phyloP scores from a whole-genome alignment of 805 yeast species.

The Candida anglica region DNA sequence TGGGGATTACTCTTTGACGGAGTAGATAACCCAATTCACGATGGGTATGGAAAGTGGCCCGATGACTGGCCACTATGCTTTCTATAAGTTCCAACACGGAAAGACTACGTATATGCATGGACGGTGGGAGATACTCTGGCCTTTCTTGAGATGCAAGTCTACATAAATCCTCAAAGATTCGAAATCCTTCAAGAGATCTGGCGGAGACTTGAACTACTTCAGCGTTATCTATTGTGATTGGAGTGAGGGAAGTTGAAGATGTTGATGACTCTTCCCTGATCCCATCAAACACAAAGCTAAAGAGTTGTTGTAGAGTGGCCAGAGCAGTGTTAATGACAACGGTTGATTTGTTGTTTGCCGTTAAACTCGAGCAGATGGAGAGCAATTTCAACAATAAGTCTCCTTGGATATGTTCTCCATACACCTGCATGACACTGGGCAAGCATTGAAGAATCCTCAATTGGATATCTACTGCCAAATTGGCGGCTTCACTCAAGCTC shows the following conservation, averaged over 20 bases:
- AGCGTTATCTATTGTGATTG: slow-evolving; percentile 45
- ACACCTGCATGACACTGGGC: slow-evolving; percentile 69
- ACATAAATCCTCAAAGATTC: slow-evolving; percentile 72
- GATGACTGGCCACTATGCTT: slow-evolving; percentile 66
- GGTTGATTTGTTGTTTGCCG: slow-evolving; percentile 61
- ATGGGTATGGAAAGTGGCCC: slow-evolving; percentile 49
- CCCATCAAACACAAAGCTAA: slow-evolving; percentile 74
- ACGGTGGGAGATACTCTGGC: slow-evolving; percentile 50
- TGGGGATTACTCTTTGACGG: slow-evolving; percentile 69
- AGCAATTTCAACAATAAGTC: slow-evolving; percentile 55
- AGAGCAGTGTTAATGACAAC: slow-evolving; percentile 87
- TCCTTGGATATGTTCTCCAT: slow-evolving; percentile 53
- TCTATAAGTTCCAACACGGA: slow-evolving; percentile 82
- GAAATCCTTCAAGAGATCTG: slow-evolving; percentile 63
- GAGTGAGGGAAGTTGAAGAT: slow-evolving; percentile 10
- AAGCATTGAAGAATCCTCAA: slow-evolving; percentile 79
- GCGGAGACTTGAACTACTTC: slow-evolving; percentile 41
- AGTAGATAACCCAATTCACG: slow-evolving; percentile 64
- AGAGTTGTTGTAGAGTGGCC: slow-evolving; percentile 86
- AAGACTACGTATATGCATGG: slow-evolving; percentile 50
- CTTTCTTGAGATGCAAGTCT: slow-evolving; percentile 55
- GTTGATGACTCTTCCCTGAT: slow-evolving; percentile 36
- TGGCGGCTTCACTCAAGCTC: slow-evolving; percentile 69
- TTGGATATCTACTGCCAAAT: slow-evolving; percentile 77
- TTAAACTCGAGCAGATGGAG: slow-evolving; percentile 67